Percentiles rank a stretch among this genome's conserved stretches.
These are phyloP conservation scores for Huiozyma sinensis DNA, from an alignment of 805 yeast species.

Conservation along the genomic window DNA sequence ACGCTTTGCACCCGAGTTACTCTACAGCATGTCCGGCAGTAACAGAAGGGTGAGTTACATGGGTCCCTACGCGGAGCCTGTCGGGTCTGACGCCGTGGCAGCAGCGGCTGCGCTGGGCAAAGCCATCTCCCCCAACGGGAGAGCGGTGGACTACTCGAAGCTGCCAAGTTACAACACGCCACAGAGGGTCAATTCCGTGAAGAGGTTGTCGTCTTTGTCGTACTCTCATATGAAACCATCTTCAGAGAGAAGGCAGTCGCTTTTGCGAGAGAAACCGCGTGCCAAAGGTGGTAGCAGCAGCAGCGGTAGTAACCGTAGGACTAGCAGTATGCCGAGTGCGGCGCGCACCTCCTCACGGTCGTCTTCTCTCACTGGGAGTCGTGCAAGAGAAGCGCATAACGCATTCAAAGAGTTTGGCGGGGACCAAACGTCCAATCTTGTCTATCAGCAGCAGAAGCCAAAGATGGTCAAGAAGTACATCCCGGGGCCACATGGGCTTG, in stretches of 20 bases:
- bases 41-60: not conserved
- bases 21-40: not conserved
- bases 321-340: constrained; percentile 12
- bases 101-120: constrained; percentile 51
- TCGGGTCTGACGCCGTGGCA: constrained; percentile 46
- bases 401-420: constrained; percentile 28
- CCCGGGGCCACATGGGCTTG: constrained; percentile 64
- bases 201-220: constrained; percentile 4
- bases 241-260: not conserved
- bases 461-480: constrained; percentile 57
- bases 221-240: not conserved
- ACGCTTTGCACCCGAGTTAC: too few relatives aligned
- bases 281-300: not conserved
- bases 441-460: constrained; percentile 3
- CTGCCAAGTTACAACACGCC: constrained; percentile 18
- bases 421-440: constrained; percentile 11
- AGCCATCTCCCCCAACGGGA: constrained; percentile 30
- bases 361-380: constrained; percentile 2
- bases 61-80: constrained; percentile 7
- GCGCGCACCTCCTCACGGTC: constrained; percentile 1
- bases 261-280: not conserved
- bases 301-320: constrained; percentile 4
- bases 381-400: constrained; percentile 19
- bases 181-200: constrained; percentile 8
- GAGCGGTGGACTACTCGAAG: constrained; percentile 16